phyloP scores from a whole-genome alignment of 768 basidiomycete genomes.

The Hypsizygus marmoreus region DNA sequence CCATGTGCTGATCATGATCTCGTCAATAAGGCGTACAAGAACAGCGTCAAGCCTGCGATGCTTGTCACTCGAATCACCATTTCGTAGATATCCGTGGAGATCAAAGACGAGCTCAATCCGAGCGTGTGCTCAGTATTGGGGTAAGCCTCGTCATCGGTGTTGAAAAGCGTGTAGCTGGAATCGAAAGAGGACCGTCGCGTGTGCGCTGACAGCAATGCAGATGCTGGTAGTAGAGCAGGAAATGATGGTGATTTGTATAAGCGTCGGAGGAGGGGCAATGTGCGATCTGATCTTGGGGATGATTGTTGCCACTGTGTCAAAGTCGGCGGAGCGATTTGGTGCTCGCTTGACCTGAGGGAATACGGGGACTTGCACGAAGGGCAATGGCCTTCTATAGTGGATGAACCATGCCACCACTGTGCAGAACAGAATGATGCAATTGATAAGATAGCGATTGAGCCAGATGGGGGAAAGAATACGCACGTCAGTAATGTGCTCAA shows the following conservation, averaged over 20 bases:
- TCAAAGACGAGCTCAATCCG: slow-evolving; percentile 6
- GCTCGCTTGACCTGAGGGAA: slow-evolving; percentile 1
- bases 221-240: not conserved
- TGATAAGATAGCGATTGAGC: slow-evolving; percentile 1
- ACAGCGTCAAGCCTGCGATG: slow-evolving; percentile 14
- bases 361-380: slow-evolving; percentile 17
- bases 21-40: slow-evolving; percentile 15
- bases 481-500: slow-evolving; percentile 19
- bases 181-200: not conserved
- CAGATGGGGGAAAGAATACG: not conserved
- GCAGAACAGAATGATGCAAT: too few relatives aligned
- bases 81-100: slow-evolving; percentile 12
- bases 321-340: not conserved
- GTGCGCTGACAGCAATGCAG: not conserved
- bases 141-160: slow-evolving; percentile 13
- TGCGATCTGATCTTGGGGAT: not conserved
- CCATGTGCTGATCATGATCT: too few relatives aligned
- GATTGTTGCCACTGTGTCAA: not conserved
- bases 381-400: slow-evolving; percentile 12
- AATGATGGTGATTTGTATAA: not conserved
- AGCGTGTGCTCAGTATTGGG: slow-evolving; percentile 12
- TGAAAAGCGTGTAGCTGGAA: slow-evolving; percentile 1
- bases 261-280: not conserved
- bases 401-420: slow-evolving; percentile 17
- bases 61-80: slow-evolving; percentile 11